Evolutionary conservation across 2,329 filamentous ascomycete species (phyloP).

Genomic region (Aspergillus latus): DNA sequence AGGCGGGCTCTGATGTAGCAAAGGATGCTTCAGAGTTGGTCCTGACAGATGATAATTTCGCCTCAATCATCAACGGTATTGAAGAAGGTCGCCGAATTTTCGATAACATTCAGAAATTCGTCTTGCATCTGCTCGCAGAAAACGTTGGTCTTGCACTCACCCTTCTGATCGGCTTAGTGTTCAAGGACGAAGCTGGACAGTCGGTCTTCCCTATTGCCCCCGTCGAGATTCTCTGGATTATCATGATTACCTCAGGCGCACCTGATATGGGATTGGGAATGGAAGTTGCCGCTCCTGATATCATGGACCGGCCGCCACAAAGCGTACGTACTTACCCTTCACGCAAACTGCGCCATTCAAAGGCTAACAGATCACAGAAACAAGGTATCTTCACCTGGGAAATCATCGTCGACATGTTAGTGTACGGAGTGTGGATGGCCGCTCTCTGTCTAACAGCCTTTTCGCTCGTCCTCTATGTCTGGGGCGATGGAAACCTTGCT

Average conservation of each 20-base stretch:
- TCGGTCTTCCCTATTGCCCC: slow-evolving; percentile 86
- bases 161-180: slow-evolving; percentile 75
- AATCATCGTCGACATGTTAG: slow-evolving; percentile 74
- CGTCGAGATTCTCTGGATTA: slow-evolving; percentile 89
- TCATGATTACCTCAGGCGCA: slow-evolving; percentile 86
- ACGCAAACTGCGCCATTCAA: too few species aligned
- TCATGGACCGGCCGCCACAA: slow-evolving; percentile 79
- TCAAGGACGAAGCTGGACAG: slow-evolving; percentile 68
- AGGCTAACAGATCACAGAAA: slow-evolving; percentile 40
- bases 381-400: slow-evolving; percentile 74
- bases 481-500: slow-evolving; percentile 61
- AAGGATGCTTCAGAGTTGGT: slow-evolving; percentile 68
- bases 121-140: slow-evolving; percentile 74
- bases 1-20: slow-evolving; percentile 77
- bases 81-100: slow-evolving; percentile 83
- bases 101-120: slow-evolving; percentile 87
- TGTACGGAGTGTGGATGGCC: slow-evolving; percentile 78
- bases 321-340: slow-evolving; percentile 30
- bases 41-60: slow-evolving; percentile 80
- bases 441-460: slow-evolving; percentile 65
- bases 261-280: slow-evolving; percentile 86
- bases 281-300: slow-evolving; percentile 70
- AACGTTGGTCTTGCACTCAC: slow-evolving; percentile 84
- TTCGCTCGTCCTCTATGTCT: slow-evolving; percentile 63
- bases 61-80: slow-evolving; percentile 79